These are phyloP conservation scores for Pyropia yezoensis DNA, from an alignment of 23 red algal genomes.

Conservation along the genomic window DNA sequence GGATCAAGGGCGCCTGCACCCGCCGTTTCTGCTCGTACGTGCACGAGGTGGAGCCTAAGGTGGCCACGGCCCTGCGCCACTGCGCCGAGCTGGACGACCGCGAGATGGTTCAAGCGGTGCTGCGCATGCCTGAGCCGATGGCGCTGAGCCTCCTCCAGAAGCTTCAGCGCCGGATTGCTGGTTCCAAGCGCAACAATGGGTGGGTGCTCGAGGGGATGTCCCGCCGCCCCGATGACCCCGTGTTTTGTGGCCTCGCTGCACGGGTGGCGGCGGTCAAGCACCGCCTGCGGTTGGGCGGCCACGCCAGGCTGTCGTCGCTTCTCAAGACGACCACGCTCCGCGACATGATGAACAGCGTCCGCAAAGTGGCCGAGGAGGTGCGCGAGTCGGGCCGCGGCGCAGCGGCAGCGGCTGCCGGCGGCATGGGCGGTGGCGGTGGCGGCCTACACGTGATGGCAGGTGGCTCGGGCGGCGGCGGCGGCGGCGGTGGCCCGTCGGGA, in stretches of 20 bases:
- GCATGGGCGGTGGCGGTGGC: neutral
- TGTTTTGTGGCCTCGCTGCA: slow-evolving; percentile 19
- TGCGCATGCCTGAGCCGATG: slow-evolving; percentile 27
- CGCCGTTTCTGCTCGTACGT: slow-evolving; percentile 41
- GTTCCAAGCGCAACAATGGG: slow-evolving; percentile 33
- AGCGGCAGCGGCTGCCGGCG: neutral
- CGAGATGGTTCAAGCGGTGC: slow-evolving; percentile 47
- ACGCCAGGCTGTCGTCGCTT: slow-evolving; percentile 37
- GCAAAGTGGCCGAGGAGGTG: slow-evolving; percentile 58
- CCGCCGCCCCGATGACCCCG: slow-evolving; percentile 4
- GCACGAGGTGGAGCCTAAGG: slow-evolving; percentile 43
- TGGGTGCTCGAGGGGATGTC: slow-evolving; percentile 43
- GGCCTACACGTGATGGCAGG: neutral
- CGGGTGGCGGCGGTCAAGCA: slow-evolving; percentile 35
- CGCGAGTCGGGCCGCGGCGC: slow-evolving; percentile 36
- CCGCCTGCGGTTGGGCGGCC: slow-evolving; percentile 13
- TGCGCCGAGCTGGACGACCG: slow-evolving; percentile 32
- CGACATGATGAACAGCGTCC: slow-evolving; percentile 62
- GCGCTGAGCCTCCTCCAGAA: slow-evolving; percentile 37
- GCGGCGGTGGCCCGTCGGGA: slow-evolving; percentile 13
- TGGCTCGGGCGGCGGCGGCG: neutral
- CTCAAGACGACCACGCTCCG: slow-evolving; percentile 39
- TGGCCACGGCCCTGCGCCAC: slow-evolving; percentile 17
- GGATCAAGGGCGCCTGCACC: slow-evolving; percentile 33
- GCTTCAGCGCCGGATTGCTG: slow-evolving; percentile 28